Evolutionary conservation across 2,329 filamentous ascomycete species (phyloP).

Genomic region (Aspergillus glaucus): DNA sequence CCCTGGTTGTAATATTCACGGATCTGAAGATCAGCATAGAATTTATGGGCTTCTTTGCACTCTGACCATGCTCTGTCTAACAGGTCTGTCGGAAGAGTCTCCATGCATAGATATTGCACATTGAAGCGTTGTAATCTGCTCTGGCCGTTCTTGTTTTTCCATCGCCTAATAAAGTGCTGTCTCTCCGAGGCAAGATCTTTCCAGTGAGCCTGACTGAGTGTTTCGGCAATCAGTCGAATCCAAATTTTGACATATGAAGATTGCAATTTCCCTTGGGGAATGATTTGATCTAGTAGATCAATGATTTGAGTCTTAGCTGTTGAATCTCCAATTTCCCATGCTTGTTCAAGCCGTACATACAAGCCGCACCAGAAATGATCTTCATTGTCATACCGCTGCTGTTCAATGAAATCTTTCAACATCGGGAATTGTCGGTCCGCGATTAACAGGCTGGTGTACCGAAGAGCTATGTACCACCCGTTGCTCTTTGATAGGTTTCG

Average conservation of each 20-base stretch:
- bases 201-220: background rate
- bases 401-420: background rate
- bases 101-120: background rate
- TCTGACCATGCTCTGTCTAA: background rate
- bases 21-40: conserved; percentile 2
- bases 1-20: conserved; percentile 7
- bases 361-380: conserved; percentile 2
- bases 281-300: no score
- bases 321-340: background rate
- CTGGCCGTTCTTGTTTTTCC: background rate
- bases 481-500: background rate
- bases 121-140: background rate
- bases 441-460: conserved; percentile 1
- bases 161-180: background rate
- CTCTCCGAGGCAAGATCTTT: background rate
- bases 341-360: conserved; percentile 3
- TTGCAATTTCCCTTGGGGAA: no score
- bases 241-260: no score
- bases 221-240: background rate
- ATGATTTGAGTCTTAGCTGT: no score
- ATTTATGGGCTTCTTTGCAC: background rate
- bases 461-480: conserved; percentile 1
- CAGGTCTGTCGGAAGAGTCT: background rate
- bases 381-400: background rate
- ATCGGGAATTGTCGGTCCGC: background rate